A percentile compares a stretch with the other conserved stretches of the same genome.
Evolutionary conservation across 352 stramenopile genomes (phyloP).

Genomic region (Globisporangium rhizosaccharum): DNA sequence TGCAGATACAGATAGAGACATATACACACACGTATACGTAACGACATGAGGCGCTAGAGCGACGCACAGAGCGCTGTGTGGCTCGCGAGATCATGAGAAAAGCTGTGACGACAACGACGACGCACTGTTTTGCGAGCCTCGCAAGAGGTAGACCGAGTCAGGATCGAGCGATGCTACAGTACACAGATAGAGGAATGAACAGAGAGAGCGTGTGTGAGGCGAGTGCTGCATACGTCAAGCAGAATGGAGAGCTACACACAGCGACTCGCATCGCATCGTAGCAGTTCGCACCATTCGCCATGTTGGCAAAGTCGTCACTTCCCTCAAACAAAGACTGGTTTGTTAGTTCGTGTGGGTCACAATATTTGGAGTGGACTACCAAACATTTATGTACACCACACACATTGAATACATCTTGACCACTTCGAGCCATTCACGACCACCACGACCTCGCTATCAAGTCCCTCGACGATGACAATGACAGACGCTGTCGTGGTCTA

Average conservation of each 20-base stretch:
- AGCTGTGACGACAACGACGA: slow-evolving; percentile 2
- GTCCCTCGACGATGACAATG: slow-evolving; percentile 2
- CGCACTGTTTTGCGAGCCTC: slow-evolving; percentile 51
- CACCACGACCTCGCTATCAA: neutral
- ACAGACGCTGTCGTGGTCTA: slow-evolving; percentile 26
- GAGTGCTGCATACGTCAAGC: neutral
- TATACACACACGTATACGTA: neutral
- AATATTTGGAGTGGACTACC: neutral
- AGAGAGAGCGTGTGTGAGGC: neutral
- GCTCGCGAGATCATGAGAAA: neutral
- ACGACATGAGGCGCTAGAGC: neutral
- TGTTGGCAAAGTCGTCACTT: neutral
- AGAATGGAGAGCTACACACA: neutral
- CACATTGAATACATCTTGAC: neutral
- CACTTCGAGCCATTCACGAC: neutral
- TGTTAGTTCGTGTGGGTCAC: neutral
- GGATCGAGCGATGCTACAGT: slow-evolving; percentile 25
- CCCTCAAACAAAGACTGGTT: neutral
- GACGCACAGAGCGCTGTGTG: neutral
- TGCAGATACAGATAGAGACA: neutral
- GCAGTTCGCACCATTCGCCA: slow-evolving; percentile 9
- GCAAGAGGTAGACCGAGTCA: slow-evolving; percentile 55
- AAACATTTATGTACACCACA: neutral
- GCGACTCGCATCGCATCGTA: neutral
- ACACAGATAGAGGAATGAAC: neutral